Evolutionary conservation across 169 alveolate genomes (phyloP).

Genomic region (Toxoplasma gondii): DNA sequence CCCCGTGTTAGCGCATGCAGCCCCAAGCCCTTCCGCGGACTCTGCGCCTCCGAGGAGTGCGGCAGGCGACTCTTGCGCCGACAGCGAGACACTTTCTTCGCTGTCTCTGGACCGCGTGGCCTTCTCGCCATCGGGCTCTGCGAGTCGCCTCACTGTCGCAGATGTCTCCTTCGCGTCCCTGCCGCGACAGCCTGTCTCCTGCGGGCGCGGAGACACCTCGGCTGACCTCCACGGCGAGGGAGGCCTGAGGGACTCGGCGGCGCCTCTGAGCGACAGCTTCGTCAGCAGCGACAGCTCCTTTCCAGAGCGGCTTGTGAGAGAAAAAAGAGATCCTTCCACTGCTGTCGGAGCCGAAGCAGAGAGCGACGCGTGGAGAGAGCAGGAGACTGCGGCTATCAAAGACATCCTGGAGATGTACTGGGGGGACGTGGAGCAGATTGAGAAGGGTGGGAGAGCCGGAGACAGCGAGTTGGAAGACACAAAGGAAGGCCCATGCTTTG

Average conservation of each 20-base stretch:
- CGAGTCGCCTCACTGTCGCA: not conserved
- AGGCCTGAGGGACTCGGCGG: not conserved
- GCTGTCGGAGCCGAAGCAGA: not conserved
- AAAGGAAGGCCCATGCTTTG: not conserved
- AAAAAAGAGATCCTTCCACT: not conserved
- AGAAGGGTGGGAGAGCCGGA: not conserved
- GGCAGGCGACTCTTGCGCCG: not conserved
- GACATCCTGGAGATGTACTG: slow-evolving; percentile 15
- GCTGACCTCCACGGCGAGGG: not conserved
- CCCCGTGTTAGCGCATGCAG: too few species aligned
- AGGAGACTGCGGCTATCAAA: not conserved
- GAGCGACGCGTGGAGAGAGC: not conserved
- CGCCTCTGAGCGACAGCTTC: not conserved
- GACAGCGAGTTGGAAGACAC: not conserved
- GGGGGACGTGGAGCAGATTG: not conserved
- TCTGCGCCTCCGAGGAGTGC: not conserved
- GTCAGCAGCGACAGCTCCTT: slow-evolving; percentile 3
- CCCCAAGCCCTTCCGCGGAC: too few species aligned
- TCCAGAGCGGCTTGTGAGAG: not conserved
- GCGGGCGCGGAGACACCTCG: not conserved
- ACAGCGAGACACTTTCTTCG: not conserved
- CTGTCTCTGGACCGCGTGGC: not conserved
- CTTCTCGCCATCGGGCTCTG: not conserved
- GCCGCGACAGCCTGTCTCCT: not conserved
- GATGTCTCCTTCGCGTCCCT: not conserved